These are phyloP conservation scores for Paracamarosporium sp. DNA, from an alignment of 2,329 filamentous ascomycete species.

Conservation along the genomic window DNA sequence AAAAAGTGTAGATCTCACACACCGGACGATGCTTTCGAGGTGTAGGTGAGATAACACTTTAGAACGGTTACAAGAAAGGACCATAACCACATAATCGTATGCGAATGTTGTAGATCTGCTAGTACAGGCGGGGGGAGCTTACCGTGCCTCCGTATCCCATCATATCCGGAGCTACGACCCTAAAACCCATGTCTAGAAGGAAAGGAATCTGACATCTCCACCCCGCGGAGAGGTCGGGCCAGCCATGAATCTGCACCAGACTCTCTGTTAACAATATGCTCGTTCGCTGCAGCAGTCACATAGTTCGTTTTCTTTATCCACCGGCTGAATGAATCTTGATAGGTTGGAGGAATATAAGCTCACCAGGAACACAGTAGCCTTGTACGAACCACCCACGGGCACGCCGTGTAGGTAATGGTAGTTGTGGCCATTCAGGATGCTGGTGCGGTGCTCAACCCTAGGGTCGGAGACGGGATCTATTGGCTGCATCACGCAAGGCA, in stretches of 20 bases:
- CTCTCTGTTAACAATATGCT: slow-evolving; percentile 7
- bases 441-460: slow-evolving; percentile 69
- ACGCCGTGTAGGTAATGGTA: slow-evolving; percentile 69
- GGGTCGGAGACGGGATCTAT: slow-evolving; percentile 68
- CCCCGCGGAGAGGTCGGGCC: slow-evolving; percentile 80
- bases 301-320: slow-evolving; percentile 15
- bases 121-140: slow-evolving; percentile 15
- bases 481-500: slow-evolving; percentile 61
- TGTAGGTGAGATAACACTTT: background rate
- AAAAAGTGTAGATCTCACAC: slow-evolving; percentile 12
- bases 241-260: slow-evolving; percentile 70
- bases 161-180: slow-evolving; percentile 84
- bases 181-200: slow-evolving; percentile 73
- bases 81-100: slow-evolving; percentile 1
- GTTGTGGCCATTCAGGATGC: slow-evolving; percentile 70
- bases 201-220: slow-evolving; percentile 90
- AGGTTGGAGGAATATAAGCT: slow-evolving; percentile 14
- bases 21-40: slow-evolving; percentile 12
- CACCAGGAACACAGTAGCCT: slow-evolving; percentile 63
- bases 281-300: background rate
- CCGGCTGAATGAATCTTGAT: slow-evolving; percentile 20
- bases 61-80: background rate
- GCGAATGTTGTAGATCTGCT: slow-evolving; percentile 20
- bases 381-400: slow-evolving; percentile 52
- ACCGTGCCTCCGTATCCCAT: slow-evolving; percentile 84